Conservation (phyloP, 2,329 filamentous ascomycete genomes). For the Penicillium palitans region DNA sequence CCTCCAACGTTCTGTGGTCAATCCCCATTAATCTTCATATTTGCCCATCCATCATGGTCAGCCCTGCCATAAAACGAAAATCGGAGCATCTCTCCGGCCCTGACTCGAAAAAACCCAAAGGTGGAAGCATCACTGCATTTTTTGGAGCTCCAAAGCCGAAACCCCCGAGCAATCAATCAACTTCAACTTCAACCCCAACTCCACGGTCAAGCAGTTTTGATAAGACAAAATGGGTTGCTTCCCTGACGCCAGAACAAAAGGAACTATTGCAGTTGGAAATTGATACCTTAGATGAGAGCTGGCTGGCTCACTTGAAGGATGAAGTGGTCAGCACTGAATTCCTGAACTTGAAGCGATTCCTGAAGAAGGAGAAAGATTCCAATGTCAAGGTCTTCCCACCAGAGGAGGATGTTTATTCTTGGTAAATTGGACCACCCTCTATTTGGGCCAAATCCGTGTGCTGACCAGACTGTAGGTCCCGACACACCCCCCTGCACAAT, state of each 20-base stretch:
- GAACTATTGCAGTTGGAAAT: conserved; percentile 85
- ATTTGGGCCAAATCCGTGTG: background rate
- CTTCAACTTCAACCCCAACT: conserved; percentile 23
- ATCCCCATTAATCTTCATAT: background rate
- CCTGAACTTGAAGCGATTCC: conserved; percentile 80
- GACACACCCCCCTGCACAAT: conserved; percentile 81
- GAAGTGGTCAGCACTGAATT: conserved; percentile 79
- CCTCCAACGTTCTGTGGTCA: background rate
- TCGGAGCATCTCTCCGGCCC: conserved; percentile 48
- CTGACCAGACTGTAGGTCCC: conserved; percentile 67
- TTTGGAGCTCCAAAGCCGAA: conserved; percentile 69
- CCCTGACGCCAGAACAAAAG: conserved; percentile 77
- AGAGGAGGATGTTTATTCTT: conserved; percentile 86
- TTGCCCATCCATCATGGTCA: conserved; percentile 29
- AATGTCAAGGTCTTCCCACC: conserved; percentile 86
- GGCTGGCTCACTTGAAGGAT: conserved; percentile 85
- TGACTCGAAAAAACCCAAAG: conserved; percentile 69
- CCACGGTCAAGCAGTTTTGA: conserved; percentile 63
- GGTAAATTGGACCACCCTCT: conserved; percentile 55
- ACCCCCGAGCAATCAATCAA: conserved; percentile 29
- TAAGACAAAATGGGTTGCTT: conserved; percentile 85
- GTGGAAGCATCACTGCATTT: conserved; percentile 82
- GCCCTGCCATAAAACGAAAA: conserved; percentile 63
- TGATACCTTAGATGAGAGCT: conserved; percentile 85
- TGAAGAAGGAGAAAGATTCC: conserved; percentile 71